Evolutionary conservation across 805 yeast species (phyloP).

Genomic region (Candida patagonica): DNA sequence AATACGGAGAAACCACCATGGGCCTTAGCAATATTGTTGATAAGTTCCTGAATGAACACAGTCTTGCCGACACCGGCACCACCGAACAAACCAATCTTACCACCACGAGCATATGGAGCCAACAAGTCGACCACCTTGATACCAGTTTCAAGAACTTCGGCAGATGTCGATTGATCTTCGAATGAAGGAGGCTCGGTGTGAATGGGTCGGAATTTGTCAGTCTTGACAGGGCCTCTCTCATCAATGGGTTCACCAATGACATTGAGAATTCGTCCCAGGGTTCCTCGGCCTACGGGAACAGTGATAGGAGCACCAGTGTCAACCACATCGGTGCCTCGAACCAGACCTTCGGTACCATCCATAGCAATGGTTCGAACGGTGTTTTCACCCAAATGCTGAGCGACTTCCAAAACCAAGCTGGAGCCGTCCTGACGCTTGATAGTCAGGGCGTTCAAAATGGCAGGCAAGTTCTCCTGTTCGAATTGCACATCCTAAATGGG

Average conservation of each 20-base stretch:
- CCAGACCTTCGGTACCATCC: conserved; percentile 99
- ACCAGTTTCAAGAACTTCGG: conserved; percentile 99
- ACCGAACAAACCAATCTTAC: conserved; percentile 99
- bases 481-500: conserved; percentile 87
- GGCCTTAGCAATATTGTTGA: conserved; percentile 99
- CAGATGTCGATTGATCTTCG: conserved; percentile 94
- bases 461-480: conserved; percentile 95
- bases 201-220: conserved; percentile 91
- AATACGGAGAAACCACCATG: conserved; percentile 99
- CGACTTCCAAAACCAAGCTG: conserved; percentile 89
- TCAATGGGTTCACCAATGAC: conserved; percentile 99
- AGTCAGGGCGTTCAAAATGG: conserved; percentile 93
- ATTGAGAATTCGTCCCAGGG: conserved; percentile 97
- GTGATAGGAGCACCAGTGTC: conserved; percentile 99
- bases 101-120: conserved; percentile 99
- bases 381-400: conserved; percentile 99
- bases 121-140: conserved; percentile 98
- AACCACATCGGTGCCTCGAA: conserved; percentile 83
- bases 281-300: conserved; percentile 98
- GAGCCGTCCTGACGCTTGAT: conserved; percentile 66
- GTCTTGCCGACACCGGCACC: conserved; percentile 99
- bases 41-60: conserved; percentile 98
- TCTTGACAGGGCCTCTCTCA: conserved; percentile 97
- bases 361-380: conserved; percentile 99
- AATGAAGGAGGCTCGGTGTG: conserved; percentile 97